These are phyloP conservation scores for Colletotrichum sp. DNA, from an alignment of 2,329 filamentous ascomycete species.

Conservation along the genomic window DNA sequence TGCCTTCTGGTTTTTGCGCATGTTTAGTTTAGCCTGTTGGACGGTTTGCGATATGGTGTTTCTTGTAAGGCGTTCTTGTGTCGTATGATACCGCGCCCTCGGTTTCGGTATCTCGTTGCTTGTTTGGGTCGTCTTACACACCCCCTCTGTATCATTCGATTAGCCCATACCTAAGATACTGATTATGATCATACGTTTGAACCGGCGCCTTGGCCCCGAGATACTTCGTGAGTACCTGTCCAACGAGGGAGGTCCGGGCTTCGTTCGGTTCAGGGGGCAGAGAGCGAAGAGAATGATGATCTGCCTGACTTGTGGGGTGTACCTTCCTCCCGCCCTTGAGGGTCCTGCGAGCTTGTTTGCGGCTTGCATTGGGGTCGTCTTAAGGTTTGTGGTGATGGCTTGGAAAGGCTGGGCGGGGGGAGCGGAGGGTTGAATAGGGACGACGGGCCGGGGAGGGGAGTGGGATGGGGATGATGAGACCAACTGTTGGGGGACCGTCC, in stretches of 20 bases:
- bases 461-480: not conserved
- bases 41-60: not conserved
- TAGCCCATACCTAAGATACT: not conserved
- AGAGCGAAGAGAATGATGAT: not conserved
- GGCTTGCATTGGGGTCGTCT: not conserved
- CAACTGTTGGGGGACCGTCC: not conserved
- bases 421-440: not conserved
- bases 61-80: not conserved
- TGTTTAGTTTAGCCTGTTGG: not conserved
- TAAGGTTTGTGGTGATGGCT: not conserved
- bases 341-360: not conserved
- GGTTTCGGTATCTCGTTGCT: not conserved
- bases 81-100: not conserved
- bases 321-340: not conserved
- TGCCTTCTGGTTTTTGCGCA: not conserved
- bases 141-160: not conserved
- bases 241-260: not conserved
- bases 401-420: not conserved
- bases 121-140: not conserved
- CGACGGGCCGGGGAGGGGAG: not conserved
- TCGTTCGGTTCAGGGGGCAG: not conserved
- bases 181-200: not conserved
- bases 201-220: not conserved
- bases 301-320: not conserved
- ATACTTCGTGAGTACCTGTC: not conserved